Percentiles rank a stretch among this genome's conserved stretches.
Evolutionary conservation across 305 asterid species (phyloP).

Genomic region (Fraxinus sp.): DNA sequence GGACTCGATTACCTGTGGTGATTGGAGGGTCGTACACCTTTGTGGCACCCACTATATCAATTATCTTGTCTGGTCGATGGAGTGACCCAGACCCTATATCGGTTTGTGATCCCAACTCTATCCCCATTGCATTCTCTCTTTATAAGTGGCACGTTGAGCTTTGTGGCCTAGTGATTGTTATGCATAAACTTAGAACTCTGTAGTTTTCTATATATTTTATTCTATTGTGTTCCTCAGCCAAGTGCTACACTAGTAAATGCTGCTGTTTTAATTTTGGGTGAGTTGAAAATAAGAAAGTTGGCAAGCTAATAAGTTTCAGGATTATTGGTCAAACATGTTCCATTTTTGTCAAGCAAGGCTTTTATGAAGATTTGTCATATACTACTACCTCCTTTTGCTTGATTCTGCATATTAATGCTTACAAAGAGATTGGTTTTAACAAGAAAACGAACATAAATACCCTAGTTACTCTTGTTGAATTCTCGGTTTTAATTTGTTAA

Average conservation of each 20-base stretch:
- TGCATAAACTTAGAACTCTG: neutral
- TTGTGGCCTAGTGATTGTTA: neutral
- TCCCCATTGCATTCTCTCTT: neutral
- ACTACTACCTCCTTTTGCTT: neutral
- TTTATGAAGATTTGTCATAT: neutral
- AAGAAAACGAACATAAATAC: neutral
- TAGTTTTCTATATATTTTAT: neutral
- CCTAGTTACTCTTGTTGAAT: neutral
- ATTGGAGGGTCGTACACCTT: slow-evolving; percentile 91
- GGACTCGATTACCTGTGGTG: slow-evolving; percentile 86
- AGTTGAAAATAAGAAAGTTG: neutral
- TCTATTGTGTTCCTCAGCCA: neutral
- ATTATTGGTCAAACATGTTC: neutral
- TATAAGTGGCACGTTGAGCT: neutral
- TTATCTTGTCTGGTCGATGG: slow-evolving; percentile 90
- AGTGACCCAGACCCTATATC: slow-evolving; percentile 68
- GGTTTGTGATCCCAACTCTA: slow-evolving; percentile 45
- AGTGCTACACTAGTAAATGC: neutral
- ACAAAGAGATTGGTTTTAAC: neutral
- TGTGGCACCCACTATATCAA: slow-evolving; percentile 88
- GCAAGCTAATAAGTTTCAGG: neutral
- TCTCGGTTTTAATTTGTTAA: slow-evolving; percentile 15
- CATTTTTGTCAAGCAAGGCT: neutral
- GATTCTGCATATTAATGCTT: neutral
- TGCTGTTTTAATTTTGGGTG: neutral